Conservation (phyloP, 768 basidiomycete genomes). For the Trametes maxima region DNA sequence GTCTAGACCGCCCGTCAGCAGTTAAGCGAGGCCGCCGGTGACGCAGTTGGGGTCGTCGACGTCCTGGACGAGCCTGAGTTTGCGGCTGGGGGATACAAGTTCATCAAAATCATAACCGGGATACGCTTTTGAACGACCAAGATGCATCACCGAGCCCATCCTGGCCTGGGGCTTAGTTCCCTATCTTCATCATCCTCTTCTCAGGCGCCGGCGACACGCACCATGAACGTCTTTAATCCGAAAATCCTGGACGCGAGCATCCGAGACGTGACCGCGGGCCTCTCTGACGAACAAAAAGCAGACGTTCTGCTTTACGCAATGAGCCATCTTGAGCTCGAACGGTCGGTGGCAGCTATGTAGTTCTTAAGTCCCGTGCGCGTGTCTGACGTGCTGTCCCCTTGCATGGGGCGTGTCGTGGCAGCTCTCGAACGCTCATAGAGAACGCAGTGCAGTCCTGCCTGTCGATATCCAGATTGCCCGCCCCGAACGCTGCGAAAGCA, state of each 20-base stretch:
- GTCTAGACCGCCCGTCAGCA: constrained; percentile 12
- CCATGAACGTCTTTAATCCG: constrained; percentile 71
- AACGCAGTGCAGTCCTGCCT: constrained; percentile 75
- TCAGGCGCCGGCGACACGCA: constrained; percentile 9
- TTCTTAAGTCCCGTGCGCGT: constrained; percentile 10
- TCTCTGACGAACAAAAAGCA: constrained; percentile 67
- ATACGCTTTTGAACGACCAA: constrained; percentile 8
- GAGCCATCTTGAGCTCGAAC: constrained; percentile 73
- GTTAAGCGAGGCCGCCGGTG: constrained; percentile 13
- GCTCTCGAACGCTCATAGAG: constrained; percentile 65
- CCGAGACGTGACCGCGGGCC: constrained; percentile 60
- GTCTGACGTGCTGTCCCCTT: constrained; percentile 13
- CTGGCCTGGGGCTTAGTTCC: constrained; percentile 16
- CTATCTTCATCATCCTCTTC: constrained; percentile 8
- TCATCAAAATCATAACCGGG: constrained; percentile 12
- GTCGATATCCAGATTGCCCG: constrained; percentile 53
- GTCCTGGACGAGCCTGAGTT: background rate
- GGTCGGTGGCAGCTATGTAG: constrained; percentile 42
- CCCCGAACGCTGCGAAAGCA: constrained; percentile 57
- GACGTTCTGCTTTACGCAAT: constrained; percentile 79
- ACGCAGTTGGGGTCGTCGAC: constrained; percentile 1
- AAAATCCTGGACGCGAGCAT: constrained; percentile 78
- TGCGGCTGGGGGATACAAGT: background rate
- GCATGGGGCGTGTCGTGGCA: constrained; percentile 24
- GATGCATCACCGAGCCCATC: constrained; percentile 23